Evolutionary conservation across 305 asterid genomes (phyloP), one percentile per base, ranked within the genome.

Genomic region (Solanum hybrid): DNA sequence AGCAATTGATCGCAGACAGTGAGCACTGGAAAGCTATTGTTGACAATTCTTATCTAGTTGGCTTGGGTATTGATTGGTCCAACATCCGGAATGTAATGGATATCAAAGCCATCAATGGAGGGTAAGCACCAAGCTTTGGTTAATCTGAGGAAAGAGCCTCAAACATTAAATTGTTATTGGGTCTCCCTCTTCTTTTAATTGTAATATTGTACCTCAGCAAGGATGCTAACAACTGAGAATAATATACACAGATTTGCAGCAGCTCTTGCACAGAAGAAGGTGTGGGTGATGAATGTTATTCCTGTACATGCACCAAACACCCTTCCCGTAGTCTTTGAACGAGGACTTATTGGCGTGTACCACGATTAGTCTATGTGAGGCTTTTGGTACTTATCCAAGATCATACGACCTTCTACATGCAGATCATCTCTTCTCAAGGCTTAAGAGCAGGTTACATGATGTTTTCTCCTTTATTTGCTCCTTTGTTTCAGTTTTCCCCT

Each of bases 391-490:
- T 88, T 97, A 97, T 91, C 99, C 99, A 12, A 92, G 99, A 92
- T 95, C 99, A 6, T 97, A 94, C 80, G 99, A 97, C 94, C 98
- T 97, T 64, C 93, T 97, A 82, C 99, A 97, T 90, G 99, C 98
- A 8, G 99, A 97, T 93, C 99, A 97, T 94, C 98, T 96, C 94
- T 97, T 97, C 95, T 97, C 99, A 12, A 96, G 99, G 94, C 97
- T 96, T 76, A 97, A 97, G 90, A 94, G 92, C 96, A 95, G 99
- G 99, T 97, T n/a, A 28, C 61, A 9, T 77, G 29, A 76, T 84
- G 9, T 75, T 89, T 78, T 74, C 61, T 69, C 37, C 87, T 74
- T 76, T 89, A 81, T 40, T 90, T 39, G 11, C 64, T 57, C 76
- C 6, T 20, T 61, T 85, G 9, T 26, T 33, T 61, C 77, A 11